phyloP scores from a whole-genome alignment of 768 basidiomycete species.

The Naematelia encephala region DNA sequence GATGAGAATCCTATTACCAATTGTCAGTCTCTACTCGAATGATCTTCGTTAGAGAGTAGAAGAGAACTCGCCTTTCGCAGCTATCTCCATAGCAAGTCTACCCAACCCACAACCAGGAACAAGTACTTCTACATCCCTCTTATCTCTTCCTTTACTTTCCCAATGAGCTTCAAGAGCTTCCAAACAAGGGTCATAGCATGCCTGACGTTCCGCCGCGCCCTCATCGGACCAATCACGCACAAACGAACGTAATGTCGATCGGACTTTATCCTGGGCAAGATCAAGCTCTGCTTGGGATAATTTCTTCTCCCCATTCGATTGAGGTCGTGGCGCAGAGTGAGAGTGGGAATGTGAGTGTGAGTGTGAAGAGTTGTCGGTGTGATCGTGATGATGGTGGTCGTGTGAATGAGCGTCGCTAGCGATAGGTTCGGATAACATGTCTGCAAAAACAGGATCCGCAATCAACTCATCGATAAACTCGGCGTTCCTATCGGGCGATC shows the following conservation, averaged over 20 bases:
- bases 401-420: background rate
- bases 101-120: constrained; percentile 89
- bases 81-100: constrained; percentile 81
- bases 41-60: background rate
- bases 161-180: constrained; percentile 59
- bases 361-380: constrained; percentile 28
- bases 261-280: constrained; percentile 68
- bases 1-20: constrained; percentile 72
- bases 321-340: constrained; percentile 1
- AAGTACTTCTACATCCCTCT: constrained; percentile 65
- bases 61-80: constrained; percentile 63
- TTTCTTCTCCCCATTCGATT: constrained; percentile 15
- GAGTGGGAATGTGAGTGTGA: constrained; percentile 27
- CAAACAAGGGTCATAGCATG: constrained; percentile 76
- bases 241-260: constrained; percentile 88
- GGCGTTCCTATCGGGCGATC: constrained; percentile 58
- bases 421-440: constrained; percentile 50
- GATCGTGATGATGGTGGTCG: constrained; percentile 7
- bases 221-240: constrained; percentile 90
- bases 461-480: constrained; percentile 72
- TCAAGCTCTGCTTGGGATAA: constrained; percentile 19
- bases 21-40: background rate
- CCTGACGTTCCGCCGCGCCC: constrained; percentile 73
- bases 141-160: constrained; percentile 13
- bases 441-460: constrained; percentile 68